Percentiles rank a stretch among this genome's conserved stretches.
phyloP scores from a whole-genome alignment of 805 yeast species.

The Ogataea ramenticola region DNA sequence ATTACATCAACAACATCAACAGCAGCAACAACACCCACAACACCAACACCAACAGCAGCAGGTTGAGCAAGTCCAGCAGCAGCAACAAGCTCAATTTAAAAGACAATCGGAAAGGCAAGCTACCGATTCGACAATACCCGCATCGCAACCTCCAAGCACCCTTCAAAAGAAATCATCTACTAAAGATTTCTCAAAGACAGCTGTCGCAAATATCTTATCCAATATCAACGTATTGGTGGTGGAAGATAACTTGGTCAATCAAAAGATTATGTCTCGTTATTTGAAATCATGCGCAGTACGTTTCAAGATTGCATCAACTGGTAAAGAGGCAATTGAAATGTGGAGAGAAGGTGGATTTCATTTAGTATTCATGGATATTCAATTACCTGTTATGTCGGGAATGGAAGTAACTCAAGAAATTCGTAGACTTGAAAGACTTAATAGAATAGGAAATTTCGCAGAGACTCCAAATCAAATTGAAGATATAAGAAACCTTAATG shows the following conservation, averaged over 20 bases:
- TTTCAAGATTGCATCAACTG: conserved; percentile 83
- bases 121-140: neutral
- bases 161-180: neutral
- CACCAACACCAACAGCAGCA: too few relatives aligned
- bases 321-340: conserved; percentile 88
- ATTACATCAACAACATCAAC: too few relatives aligned
- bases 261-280: conserved; percentile 84
- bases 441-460: conserved; percentile 62
- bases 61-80: too few relatives aligned
- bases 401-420: conserved; percentile 92
- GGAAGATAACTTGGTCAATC: conserved; percentile 93
- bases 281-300: conserved; percentile 78
- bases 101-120: too few relatives aligned
- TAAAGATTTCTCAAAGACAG: conserved; percentile 19
- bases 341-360: conserved; percentile 96
- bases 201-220: conserved; percentile 67
- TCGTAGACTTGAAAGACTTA: conserved; percentile 71
- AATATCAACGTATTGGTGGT: conserved; percentile 87
- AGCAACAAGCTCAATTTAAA: too few relatives aligned
- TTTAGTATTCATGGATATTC: conserved; percentile 93
- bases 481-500: conserved; percentile 29
- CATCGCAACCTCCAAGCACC: neutral
- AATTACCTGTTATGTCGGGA: conserved; percentile 93
- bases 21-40: too few relatives aligned
- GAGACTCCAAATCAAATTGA: conserved; percentile 9